Conservation (phyloP, 345 rosid genomes). For the Excoecaria agallocha region DNA sequence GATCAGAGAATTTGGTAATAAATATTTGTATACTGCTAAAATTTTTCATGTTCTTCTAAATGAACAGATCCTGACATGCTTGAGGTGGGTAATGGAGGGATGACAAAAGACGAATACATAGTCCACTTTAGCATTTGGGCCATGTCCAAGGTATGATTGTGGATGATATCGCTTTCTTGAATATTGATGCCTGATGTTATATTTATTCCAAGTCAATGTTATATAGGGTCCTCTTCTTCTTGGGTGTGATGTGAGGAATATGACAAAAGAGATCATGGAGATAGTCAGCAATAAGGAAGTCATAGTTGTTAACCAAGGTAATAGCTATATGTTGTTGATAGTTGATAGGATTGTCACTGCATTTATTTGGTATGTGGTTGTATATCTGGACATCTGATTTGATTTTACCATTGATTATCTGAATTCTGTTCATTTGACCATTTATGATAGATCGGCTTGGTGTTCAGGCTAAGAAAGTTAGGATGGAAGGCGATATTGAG, state of each 20-base stretch:
- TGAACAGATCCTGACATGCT: conserved; percentile 94
- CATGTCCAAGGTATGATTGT: conserved; percentile 64
- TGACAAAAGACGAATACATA: conserved; percentile 74
- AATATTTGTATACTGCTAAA: not conserved
- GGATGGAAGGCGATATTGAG: conserved; percentile 43
- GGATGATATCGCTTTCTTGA: not conserved
- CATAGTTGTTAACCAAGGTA: conserved; percentile 83
- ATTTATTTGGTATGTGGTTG: not conserved
- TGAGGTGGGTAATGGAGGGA: conserved; percentile 97
- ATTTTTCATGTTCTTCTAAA: not conserved
- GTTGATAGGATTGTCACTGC: too few species aligned
- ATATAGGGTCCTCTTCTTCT: conserved; percentile 64
- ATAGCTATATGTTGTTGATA: not conserved
- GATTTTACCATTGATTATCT: not conserved
- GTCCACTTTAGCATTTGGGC: conserved; percentile 96
- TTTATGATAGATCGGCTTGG: conserved; percentile 36
- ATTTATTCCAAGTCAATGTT: conserved; percentile 1
- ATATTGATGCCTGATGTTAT: not conserved
- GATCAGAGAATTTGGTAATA: not conserved
- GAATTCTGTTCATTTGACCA: not conserved
- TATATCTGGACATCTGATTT: not conserved
- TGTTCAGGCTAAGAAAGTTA: conserved; percentile 51
- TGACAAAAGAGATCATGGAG: conserved; percentile 54
- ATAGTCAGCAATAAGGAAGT: conserved; percentile 71
- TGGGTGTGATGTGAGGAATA: conserved; percentile 76